Conservation (phyloP, 2,329 filamentous ascomycete genomes). For the Colletotrichum salicis region DNA sequence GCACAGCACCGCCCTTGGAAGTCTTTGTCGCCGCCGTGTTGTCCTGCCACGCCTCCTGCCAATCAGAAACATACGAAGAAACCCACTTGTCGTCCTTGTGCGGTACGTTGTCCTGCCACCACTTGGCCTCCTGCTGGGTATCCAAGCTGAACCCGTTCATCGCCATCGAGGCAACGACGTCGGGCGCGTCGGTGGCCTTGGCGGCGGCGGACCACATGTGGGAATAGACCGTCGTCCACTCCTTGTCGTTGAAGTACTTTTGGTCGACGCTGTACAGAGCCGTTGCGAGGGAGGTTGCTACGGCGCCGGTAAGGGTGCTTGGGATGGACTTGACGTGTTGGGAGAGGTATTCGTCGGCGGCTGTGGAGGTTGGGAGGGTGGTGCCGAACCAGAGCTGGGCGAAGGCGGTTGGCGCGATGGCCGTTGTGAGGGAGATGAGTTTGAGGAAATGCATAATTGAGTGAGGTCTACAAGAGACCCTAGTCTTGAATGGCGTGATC, state of each 20-base stretch:
- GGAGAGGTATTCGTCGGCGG: conserved; percentile 16
- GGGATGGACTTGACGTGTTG: not conserved
- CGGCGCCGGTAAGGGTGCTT: conserved; percentile 7
- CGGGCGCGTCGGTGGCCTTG: conserved; percentile 30
- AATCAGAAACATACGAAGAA: conserved; percentile 19
- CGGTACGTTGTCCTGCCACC: conserved; percentile 27
- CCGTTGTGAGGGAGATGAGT: not conserved
- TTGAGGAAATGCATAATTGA: conserved; percentile 11
- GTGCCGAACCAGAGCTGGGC: not conserved
- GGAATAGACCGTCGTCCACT: conserved; percentile 29
- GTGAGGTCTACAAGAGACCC: not conserved
- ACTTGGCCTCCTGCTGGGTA: not conserved
- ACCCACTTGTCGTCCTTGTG: conserved; percentile 12
- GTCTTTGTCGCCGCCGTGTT: not conserved
- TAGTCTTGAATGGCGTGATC: no score
- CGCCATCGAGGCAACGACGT: conserved; percentile 31
- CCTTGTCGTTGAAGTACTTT: conserved; percentile 18
- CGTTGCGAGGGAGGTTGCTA: conserved; percentile 21
- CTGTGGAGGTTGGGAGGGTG: conserved; percentile 15
- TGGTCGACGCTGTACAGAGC: conserved; percentile 32
- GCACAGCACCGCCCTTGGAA: conserved; percentile 12
- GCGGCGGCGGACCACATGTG: conserved; percentile 36
- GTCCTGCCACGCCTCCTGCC: not conserved
- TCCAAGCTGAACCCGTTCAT: not conserved
- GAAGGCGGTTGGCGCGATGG: not conserved